Base-by-base conservation (phyloP, 2,329 filamentous ascomycete species). In the Thelonectria blattea region DNA sequence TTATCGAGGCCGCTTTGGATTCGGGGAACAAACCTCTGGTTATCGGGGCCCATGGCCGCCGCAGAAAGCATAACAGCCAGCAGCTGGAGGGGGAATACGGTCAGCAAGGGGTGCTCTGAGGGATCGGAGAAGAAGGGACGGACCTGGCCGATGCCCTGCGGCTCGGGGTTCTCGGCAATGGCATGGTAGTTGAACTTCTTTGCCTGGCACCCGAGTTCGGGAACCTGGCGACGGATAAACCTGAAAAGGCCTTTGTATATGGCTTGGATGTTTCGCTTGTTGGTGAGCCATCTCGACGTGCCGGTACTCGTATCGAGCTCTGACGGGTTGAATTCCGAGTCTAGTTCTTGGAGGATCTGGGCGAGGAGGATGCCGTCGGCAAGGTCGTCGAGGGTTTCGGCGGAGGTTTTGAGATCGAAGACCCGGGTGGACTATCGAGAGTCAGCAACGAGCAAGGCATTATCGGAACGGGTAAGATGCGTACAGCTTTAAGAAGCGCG, bases 11-110 rank as follows among this genome's bases (percentile, higher is more conserved):
- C 71, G 50, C 73, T 71, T 58, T 77, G 76, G 41, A 85, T 80
- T 20, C 74, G 73, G 8, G 72, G 73, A 46, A 89, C 80, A 69
- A 87, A 88, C 68, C 77, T 77, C 34, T 80, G 79, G 58, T 81
- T 81, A 55, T 85, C 82, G 24, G 85, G 82, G 12, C 86, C 87
- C 70, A 83, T 81, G 63, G 88, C 83, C 24, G 85, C 85, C n/a
- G 88, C 76, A 14, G 74, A 83, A 20, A 90, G 79, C 71, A 90
- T 82, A 56, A 90, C 79, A 60, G 86, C 85, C 43, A 90, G 78
- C 52, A 90, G 78, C 79, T 89, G 78, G 57, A 79, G 75, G 47
- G 75, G 76, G 65, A 43, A 34, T 20, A 3, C 14, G 12, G 56
- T 77, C 72, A 65, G 74, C n/a, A 27, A 51, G 30, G 11, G 48